Conservation (phyloP, 1,284 basidiomycete species). For the Malassezia dermatis region DNA sequence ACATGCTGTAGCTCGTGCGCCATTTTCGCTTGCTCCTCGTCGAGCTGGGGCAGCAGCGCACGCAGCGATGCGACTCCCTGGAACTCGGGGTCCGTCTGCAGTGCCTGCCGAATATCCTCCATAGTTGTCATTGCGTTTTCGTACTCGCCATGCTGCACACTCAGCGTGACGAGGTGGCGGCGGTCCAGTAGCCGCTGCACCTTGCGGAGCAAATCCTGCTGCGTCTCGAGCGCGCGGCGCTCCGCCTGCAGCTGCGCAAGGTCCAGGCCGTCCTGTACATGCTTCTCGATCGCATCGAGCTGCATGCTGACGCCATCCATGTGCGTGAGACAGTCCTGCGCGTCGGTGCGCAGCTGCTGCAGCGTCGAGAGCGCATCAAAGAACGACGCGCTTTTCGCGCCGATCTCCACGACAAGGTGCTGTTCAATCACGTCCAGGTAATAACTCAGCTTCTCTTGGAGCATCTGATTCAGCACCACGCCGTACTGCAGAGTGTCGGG, state of each 20-base stretch:
- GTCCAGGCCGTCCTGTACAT: conserved; percentile 29
- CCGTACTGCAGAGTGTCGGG: conserved; percentile 19
- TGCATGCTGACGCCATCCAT: conserved; percentile 64
- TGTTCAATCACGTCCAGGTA: conserved; percentile 90
- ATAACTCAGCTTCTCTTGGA: conserved; percentile 83
- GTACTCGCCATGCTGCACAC: conserved; percentile 37
- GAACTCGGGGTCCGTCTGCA: conserved; percentile 10
- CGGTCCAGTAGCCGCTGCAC: conserved; percentile 30
- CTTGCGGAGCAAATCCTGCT: conserved; percentile 19
- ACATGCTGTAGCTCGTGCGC: conserved; percentile 50
- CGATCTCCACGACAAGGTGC: conserved; percentile 86
- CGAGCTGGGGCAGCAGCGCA: conserved; percentile 26
- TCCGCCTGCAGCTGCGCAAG: conserved; percentile 26
- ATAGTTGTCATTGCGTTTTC: conserved; percentile 40
- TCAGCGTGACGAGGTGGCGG: conserved; percentile 28
- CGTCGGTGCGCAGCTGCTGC: conserved; percentile 80
- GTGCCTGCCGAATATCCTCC: conserved; percentile 19
- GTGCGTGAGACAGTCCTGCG: conserved; percentile 66
- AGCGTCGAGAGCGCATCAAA: conserved; percentile 91
- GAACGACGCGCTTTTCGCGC: conserved; percentile 78
- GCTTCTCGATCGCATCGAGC: conserved; percentile 63
- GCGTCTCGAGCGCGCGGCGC: conserved; percentile 25
- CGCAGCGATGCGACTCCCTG: conserved; percentile 16
- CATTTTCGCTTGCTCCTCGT: conserved; percentile 27
- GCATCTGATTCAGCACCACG: conserved; percentile 52